A percentile compares a stretch with the other conserved stretches of the same genome.
Evolutionary conservation across 495 filamentous ascomycete species (phyloP).

Genomic region (Astrocystis sublimbata): DNA sequence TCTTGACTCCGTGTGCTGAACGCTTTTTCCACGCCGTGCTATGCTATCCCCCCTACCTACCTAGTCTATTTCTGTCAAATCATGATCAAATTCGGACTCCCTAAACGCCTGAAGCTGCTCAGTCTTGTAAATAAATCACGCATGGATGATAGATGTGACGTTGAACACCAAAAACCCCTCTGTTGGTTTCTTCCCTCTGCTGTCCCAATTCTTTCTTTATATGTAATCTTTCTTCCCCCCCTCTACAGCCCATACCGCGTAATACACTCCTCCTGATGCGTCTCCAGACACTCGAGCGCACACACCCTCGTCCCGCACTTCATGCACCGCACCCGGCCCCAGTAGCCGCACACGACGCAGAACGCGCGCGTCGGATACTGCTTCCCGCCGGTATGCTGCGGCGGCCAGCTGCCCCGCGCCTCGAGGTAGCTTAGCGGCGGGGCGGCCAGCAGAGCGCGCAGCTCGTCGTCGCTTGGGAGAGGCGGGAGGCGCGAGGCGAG

Average conservation of each 20-base stretch:
- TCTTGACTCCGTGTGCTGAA: slow-evolving; percentile 18
- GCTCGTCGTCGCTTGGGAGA: slow-evolving; percentile 65
- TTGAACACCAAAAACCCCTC: no score
- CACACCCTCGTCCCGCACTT: slow-evolving; percentile 81
- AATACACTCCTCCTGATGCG: slow-evolving; percentile 72
- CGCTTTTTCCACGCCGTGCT: not conserved
- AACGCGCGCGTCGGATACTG: slow-evolving; percentile 66
- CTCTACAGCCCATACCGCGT: slow-evolving; percentile 66
- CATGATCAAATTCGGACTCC: not conserved
- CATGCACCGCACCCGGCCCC: slow-evolving; percentile 82
- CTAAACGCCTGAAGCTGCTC: not conserved
- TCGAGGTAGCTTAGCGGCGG: slow-evolving; percentile 80
- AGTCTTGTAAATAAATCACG: not conserved
- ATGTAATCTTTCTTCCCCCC: not conserved
- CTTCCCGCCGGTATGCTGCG: slow-evolving; percentile 27
- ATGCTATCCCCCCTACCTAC: not conserved
- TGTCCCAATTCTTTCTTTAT: not conserved
- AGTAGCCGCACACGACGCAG: slow-evolving; percentile 90
- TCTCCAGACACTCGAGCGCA: slow-evolving; percentile 75
- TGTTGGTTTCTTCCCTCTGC: no score
- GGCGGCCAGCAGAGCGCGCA: slow-evolving; percentile 66
- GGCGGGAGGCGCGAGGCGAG: slow-evolving; percentile 62
- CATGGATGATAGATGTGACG: not conserved
- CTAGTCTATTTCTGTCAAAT: no score
- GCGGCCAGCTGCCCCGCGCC: slow-evolving; percentile 56